phyloP scores from a whole-genome alignment of 495 filamentous ascomycete genomes.

The Aspergillus carlsbadensis region DNA sequence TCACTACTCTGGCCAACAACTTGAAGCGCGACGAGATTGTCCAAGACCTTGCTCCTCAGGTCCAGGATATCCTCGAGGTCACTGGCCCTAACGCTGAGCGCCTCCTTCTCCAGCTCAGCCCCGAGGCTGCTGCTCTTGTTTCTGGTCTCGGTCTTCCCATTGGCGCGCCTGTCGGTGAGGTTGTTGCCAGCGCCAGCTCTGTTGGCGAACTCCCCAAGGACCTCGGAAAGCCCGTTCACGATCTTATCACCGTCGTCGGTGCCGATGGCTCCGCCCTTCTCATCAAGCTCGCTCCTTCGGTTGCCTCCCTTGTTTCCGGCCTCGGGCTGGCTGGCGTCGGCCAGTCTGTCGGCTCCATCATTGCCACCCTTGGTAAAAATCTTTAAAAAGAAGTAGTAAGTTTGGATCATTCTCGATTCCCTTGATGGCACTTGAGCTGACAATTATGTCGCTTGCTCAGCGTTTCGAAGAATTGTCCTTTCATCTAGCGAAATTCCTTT shows the following conservation, averaged over 20 bases:
- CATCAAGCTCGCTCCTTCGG: slow-evolving; percentile 35
- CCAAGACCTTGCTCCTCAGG: slow-evolving; percentile 3
- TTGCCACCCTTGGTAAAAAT: slow-evolving; percentile 17
- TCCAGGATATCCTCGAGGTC: slow-evolving; percentile 27
- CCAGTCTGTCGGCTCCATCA: slow-evolving; percentile 29
- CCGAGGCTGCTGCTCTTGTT: slow-evolving; percentile 31
- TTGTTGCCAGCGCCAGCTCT: slow-evolving; percentile 29
- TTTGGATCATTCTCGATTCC: background rate
- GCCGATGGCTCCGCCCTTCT: slow-evolving; percentile 34
- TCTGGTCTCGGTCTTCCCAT: slow-evolving; percentile 36
- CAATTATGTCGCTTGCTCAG: background rate
- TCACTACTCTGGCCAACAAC: slow-evolving; percentile 37
- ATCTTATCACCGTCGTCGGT: slow-evolving; percentile 35
- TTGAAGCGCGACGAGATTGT: slow-evolving; percentile 19
- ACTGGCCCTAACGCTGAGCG: slow-evolving; percentile 29
- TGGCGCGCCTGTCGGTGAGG: slow-evolving; percentile 26
- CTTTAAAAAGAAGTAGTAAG: slow-evolving; percentile 7
- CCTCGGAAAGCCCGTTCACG: slow-evolving; percentile 28
- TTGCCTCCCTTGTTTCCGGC: slow-evolving; percentile 33
- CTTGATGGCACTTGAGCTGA: background rate
- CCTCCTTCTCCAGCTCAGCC: slow-evolving; percentile 38
- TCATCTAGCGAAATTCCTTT: slow-evolving; percentile 1
- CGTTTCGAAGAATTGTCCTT: background rate
- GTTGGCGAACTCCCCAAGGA: slow-evolving; percentile 40
- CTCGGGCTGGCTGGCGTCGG: slow-evolving; percentile 38